phyloP scores from a whole-genome alignment of 2,329 filamentous ascomycete genomes.

The Leptographium procerum region DNA sequence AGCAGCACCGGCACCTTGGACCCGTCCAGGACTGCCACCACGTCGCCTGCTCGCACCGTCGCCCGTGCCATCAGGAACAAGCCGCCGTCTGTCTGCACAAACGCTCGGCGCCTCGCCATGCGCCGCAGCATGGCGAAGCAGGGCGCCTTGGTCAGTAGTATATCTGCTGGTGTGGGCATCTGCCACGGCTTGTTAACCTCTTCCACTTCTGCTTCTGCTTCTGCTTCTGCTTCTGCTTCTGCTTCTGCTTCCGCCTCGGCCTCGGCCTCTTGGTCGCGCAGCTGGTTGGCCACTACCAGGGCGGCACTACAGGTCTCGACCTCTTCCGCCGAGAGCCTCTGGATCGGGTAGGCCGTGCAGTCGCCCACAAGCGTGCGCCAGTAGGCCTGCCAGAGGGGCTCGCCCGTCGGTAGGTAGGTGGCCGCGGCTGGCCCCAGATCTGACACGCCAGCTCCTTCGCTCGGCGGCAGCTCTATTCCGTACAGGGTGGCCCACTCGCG shows the following conservation, averaged over 20 bases:
- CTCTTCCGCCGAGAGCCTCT: neutral
- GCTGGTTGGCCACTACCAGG: neutral
- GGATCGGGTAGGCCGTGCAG: slow-evolving; percentile 6
- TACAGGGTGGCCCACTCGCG: neutral
- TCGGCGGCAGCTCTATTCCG: neutral
- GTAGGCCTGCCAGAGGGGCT: slow-evolving; percentile 2
- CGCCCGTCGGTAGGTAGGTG: neutral
- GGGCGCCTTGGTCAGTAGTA: neutral
- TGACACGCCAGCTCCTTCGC: neutral
- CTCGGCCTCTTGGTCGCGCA: neutral
- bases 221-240: neutral
- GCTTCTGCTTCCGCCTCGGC: neutral
- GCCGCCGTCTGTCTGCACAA: neutral
- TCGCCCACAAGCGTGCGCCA: slow-evolving; percentile 8
- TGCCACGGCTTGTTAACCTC: neutral
- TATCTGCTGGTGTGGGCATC: neutral
- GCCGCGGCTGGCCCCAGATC: too few relatives aligned
- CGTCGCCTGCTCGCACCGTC: neutral
- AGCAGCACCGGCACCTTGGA: slow-evolving; percentile 7
- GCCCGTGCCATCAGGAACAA: slow-evolving; percentile 4
- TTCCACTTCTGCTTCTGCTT: neutral
- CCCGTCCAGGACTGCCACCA: slow-evolving; percentile 7
- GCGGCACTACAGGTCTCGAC: neutral
- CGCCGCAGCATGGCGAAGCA: neutral
- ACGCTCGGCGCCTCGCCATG: slow-evolving; percentile 2